These are phyloP conservation scores for Imleria badia DNA, from an alignment of 768 basidiomycete genomes.

Conservation along the genomic window DNA sequence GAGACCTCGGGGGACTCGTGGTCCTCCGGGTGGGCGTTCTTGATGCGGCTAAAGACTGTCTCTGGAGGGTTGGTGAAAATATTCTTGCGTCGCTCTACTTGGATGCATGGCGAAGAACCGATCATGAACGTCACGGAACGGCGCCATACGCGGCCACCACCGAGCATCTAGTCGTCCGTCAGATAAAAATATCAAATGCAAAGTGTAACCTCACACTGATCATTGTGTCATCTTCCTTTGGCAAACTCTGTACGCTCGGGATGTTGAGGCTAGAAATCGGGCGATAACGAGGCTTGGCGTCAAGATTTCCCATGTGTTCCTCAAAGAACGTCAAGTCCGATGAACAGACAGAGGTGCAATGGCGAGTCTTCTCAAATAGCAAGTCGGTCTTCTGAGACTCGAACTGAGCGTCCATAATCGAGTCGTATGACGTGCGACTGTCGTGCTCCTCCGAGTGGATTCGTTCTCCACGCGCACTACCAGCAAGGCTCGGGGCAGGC, in stretches of 20 bases:
- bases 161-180: conserved; percentile 60
- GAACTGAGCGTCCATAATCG: conserved; percentile 57
- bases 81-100: conserved; percentile 63
- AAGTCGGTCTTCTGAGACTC: conserved; percentile 46
- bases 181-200: not conserved
- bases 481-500: conserved; percentile 46
- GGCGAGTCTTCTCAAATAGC: conserved; percentile 62
- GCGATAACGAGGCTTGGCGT: conserved; percentile 53
- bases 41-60: conserved; percentile 39
- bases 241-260: conserved; percentile 46
- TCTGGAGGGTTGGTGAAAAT: conserved; percentile 27
- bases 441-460: conserved; percentile 19
- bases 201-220: conserved; percentile 54
- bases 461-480: conserved; percentile 14
- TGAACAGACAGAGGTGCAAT: conserved; percentile 45
- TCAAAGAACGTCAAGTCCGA: conserved; percentile 61
- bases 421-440: conserved; percentile 55
- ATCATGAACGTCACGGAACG: conserved; percentile 64
- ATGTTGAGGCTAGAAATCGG: conserved; percentile 66
- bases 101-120: conserved; percentile 68
- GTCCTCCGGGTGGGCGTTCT: conserved; percentile 9
- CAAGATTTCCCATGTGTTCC: conserved; percentile 38
- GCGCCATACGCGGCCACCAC: conserved; percentile 72
- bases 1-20: conserved; percentile 42
- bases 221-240: conserved; percentile 78